phyloP scores from a whole-genome alignment of 192 early-diverging fungal genomes.

The Jimgerdemannia lactiflua region DNA sequence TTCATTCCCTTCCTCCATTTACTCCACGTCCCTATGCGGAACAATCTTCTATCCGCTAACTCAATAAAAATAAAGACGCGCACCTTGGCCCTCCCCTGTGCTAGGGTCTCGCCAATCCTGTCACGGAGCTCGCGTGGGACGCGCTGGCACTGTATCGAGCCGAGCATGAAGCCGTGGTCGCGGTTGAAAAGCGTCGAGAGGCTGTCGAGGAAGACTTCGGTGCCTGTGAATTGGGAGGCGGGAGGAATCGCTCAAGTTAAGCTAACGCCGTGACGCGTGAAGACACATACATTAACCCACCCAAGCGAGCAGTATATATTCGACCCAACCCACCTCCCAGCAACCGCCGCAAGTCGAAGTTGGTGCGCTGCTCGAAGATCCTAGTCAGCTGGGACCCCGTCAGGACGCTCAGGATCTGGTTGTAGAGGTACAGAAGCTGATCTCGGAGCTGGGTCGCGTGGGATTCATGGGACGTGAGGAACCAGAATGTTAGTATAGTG shows the following conservation, averaged over 20 bases:
- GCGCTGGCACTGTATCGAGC: constrained; percentile 71
- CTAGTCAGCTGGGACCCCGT: constrained; percentile 74
- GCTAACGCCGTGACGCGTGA: background rate
- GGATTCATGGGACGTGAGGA: no score
- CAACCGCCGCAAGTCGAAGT: constrained; percentile 85
- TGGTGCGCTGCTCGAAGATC: constrained; percentile 84
- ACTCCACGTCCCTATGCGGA: background rate
- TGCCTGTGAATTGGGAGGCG: constrained; percentile 34
- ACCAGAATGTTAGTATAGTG: no score
- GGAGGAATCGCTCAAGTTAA: background rate
- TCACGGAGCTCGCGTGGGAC: constrained; percentile 66
- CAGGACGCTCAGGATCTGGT: constrained; percentile 83
- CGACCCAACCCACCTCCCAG: constrained; percentile 55
- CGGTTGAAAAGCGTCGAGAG: constrained; percentile 66
- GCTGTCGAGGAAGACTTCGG: constrained; percentile 81
- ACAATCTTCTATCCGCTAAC: background rate
- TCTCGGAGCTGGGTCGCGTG: constrained; percentile 55
- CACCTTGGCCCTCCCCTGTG: constrained; percentile 56
- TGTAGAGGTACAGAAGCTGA: constrained; percentile 77
- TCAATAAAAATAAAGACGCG: background rate
- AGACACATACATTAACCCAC: background rate
- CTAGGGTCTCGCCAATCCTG: constrained; percentile 61
- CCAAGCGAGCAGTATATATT: background rate
- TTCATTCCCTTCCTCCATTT: background rate
- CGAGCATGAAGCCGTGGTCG: constrained; percentile 72